Conservation (phyloP, 2,329 filamentous ascomycete genomes). For the Ophiostoma triangulosporum region DNA sequence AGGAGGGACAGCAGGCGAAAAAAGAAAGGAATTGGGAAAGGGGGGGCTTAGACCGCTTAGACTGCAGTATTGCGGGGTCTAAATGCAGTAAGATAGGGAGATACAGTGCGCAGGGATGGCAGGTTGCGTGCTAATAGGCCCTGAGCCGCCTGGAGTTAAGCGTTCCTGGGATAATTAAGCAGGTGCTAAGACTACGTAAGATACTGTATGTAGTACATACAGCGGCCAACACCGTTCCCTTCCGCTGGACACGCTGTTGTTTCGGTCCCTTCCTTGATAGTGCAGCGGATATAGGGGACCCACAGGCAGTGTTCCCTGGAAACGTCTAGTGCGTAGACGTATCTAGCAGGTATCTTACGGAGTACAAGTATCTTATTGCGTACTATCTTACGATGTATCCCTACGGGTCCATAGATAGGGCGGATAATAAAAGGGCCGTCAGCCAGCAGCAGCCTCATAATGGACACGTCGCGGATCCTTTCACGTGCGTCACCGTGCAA, state of each 20-base stretch:
- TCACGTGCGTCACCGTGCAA: too few species aligned
- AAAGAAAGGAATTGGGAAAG: not conserved
- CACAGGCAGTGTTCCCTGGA: not conserved
- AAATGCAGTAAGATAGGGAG: not conserved
- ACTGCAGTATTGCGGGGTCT: not conserved
- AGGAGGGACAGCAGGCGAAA: not conserved
- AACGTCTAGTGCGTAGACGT: not conserved
- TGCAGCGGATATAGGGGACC: not conserved
- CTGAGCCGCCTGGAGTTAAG: not conserved
- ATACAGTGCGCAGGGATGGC: not conserved
- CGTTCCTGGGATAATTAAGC: too few species aligned
- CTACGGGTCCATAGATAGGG: not conserved
- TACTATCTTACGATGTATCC: not conserved
- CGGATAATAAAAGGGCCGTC: slow-evolving; percentile 2
- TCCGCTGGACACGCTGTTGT: not conserved
- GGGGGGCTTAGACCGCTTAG: too few species aligned
- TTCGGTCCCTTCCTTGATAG: not conserved
- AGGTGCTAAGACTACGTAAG: too few species aligned
- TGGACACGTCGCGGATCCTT: not conserved
- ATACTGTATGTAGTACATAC: too few species aligned
- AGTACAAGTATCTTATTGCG: too few species aligned
- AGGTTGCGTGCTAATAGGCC: too few species aligned
- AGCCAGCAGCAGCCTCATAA: not conserved
- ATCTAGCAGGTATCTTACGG: too few species aligned
- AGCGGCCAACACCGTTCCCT: not conserved